These are phyloP conservation scores for Diplocarpon rosae DNA, from an alignment of 2,329 filamentous ascomycete species.

Conservation along the genomic window DNA sequence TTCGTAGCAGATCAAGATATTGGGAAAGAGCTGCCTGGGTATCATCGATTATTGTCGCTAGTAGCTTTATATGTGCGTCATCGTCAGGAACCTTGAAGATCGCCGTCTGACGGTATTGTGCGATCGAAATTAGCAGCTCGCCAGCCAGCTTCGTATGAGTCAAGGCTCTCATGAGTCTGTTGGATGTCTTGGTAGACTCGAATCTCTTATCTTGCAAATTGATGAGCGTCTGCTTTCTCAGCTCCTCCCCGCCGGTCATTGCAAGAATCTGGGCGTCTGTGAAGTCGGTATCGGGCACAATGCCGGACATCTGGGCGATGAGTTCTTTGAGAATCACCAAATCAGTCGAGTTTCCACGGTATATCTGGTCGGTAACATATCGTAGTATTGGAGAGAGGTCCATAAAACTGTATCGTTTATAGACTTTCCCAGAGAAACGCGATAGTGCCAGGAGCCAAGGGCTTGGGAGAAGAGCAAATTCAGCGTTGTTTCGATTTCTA, in stretches of 20 bases:
- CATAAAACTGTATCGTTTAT: conserved; percentile 74
- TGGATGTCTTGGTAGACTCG: conserved; percentile 61
- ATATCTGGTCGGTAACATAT: conserved; percentile 79
- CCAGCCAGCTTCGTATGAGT: conserved; percentile 68
- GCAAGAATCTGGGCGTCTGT: conserved; percentile 80
- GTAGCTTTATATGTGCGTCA: conserved; percentile 74
- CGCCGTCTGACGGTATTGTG: conserved; percentile 81
- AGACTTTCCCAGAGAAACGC: conserved; percentile 83
- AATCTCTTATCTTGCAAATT: conserved; percentile 75
- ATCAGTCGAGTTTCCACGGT: conserved; percentile 75
- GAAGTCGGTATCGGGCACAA: conserved; percentile 76
- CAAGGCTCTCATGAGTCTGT: conserved; percentile 68
- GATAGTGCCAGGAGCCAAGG: conserved; percentile 86
- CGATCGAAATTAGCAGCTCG: conserved; percentile 77
- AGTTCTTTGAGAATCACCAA: conserved; percentile 86
- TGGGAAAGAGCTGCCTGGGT: conserved; percentile 76
- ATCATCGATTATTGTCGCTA: conserved; percentile 83
- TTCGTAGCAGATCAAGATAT: conserved; percentile 80
- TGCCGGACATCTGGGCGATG: conserved; percentile 85
- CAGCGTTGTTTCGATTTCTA: conserved; percentile 50
- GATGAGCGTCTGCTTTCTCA: conserved; percentile 71
- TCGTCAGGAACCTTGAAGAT: conserved; percentile 62
- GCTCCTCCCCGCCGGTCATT: conserved; percentile 73
- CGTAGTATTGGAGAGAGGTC: conserved; percentile 76
- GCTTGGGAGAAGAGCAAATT: conserved; percentile 64